Base-by-base conservation (phyloP, 345 rosid species). In the Limnanthes douglasii region DNA sequence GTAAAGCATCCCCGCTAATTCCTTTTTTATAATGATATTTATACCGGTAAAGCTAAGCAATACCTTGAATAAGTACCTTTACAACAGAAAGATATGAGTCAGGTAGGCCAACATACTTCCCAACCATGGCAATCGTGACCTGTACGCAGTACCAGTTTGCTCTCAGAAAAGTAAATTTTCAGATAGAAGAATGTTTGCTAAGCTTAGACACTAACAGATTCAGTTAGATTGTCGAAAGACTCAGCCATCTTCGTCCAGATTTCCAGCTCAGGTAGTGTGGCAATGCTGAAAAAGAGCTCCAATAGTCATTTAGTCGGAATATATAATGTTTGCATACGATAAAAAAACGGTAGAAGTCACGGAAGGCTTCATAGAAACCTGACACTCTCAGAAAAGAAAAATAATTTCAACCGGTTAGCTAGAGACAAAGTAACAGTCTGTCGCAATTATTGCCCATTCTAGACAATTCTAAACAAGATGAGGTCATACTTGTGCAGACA, bases 51-150 rank as follows among this genome's bases (percentile, higher is more conserved):
- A n/a, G n/a, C n/a, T n/a, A n/a, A 25, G 20, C 12, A 19, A 13
- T 30, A 18, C 11, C 4, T 12, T 30, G 4, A 5, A 21, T 10
- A 26, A 42, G 28, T 35, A 80, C 99, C 94, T 90, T 90, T 27
- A 85, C 64, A 51, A 90, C 94, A 5, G 99, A 90, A 34, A 90
- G 75, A 69, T 90, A 90, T 1, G 96, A 75, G 72, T 90, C 99
- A 1, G 93, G 47, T 45, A 84, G 73, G 59, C 94, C 99, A 43
- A 86, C 66, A 32, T 90, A 90, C 56, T 90, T 90, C 45, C 99
- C 99, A 53, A 90, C 96, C 79, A 90, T 70, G 6, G 96, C 96
- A 61, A 90, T 90, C 53, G 56, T 71, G 45, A 85, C 99, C 99
- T 85, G 69, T 33, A 51, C 26, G 57, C 12, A 48, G 32, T 15